Base-by-base conservation (phyloP, 768 basidiomycete species). In the Tulasnella sp. region DNA sequence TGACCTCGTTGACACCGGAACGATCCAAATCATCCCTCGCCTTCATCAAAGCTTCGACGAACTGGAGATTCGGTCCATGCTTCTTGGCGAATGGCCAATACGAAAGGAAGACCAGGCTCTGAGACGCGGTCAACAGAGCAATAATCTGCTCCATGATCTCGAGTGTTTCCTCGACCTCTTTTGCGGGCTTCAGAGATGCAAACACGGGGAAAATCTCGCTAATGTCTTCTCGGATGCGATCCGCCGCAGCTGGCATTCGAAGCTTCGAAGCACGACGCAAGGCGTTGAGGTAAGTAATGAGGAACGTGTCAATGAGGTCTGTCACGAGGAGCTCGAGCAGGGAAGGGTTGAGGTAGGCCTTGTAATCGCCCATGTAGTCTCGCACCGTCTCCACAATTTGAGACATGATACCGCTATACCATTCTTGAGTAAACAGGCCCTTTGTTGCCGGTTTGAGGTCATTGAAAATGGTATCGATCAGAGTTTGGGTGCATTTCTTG, bases 331-430 rank as follows among this genome's bases (percentile, higher is more conserved):
- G 89, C 81, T 98, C 97, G 81, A 98, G 91, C 71, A 99, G 88
- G 8, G 94, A 92, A 19, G 94, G 89, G 84, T 98, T 98, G 80
- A 99, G 91, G 83, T 92, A 98, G 71, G 90, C 89, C 83, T 97
- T 94, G 85, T 95, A 97, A 85, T 99, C 98, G n/a, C 88, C 85
- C 91, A 96, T 96, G 86, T 99, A 99, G 83, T 99, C 98, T 76
- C 92, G 90, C 88, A 99, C 94, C 58, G 98, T 99, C 86, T 96
- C 94, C 80, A 98, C 89, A 76, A 99, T 93, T 85, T 97, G 96
- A 6, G 88, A 87, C 86, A 97, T 90, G 83, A 93, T 90, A 5
- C 93, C 92, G 39, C 96, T 95, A 85, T 99, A 99, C 98, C 98
- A 99, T 1, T 88, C 82, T 8, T 89, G 87, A 21, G 92, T 92